Percentiles rank a stretch among this genome's conserved stretches.
Conservation (phyloP, 2,329 filamentous ascomycete species). For the Beauveria sp. region DNA sequence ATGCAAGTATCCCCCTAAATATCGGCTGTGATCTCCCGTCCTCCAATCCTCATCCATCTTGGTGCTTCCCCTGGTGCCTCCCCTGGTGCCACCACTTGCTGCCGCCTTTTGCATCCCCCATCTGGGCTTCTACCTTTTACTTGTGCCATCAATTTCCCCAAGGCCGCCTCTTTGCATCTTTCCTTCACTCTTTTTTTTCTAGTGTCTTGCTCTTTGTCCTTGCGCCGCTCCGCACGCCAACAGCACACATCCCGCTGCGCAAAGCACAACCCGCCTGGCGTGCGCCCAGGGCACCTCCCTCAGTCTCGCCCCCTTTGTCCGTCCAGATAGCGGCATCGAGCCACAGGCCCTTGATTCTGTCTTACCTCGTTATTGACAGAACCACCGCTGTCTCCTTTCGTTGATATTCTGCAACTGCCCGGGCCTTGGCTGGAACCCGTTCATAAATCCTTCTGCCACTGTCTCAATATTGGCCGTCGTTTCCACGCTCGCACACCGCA, state of each 20-base stretch:
- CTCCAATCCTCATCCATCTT: not conserved
- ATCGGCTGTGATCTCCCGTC: not conserved
- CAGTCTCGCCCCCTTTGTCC: not conserved
- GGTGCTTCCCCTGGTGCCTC: not conserved
- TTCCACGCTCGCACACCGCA: not conserved
- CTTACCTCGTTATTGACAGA: slow-evolving; percentile 1
- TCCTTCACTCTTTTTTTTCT: not conserved
- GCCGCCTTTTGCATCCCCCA: not conserved
- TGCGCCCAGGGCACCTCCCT: not conserved
- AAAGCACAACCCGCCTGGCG: not conserved
- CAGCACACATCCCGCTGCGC: not conserved
- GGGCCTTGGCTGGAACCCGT: not conserved
- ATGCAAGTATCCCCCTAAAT: not conserved
- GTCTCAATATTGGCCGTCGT: not conserved
- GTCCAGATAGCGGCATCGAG: not conserved
- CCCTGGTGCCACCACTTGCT: not conserved
- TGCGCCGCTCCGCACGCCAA: not conserved
- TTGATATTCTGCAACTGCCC: not conserved
- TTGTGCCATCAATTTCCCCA: not conserved
- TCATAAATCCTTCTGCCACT: not conserved
- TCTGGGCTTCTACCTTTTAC: not conserved
- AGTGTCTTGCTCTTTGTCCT: not conserved
- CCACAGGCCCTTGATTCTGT: not conserved
- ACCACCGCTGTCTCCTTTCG: not conserved
- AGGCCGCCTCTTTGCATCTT: not conserved